Evolutionary conservation across 495 filamentous ascomycete species (phyloP), one percentile per base, ranked within the genome.

Genomic region (Xylaria cubensis): DNA sequence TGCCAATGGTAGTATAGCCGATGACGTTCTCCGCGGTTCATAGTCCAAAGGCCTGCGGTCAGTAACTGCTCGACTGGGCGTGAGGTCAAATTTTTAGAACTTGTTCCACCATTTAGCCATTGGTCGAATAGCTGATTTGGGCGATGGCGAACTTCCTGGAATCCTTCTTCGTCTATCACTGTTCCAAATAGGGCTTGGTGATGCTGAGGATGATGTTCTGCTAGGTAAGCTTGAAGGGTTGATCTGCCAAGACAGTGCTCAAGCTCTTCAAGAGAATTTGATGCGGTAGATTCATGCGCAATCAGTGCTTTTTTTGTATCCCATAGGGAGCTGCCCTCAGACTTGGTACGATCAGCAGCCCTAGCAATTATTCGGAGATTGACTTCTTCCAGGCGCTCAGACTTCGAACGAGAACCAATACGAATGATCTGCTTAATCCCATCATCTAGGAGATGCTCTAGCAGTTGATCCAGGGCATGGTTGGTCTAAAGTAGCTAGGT

Each of bases 401-500:
- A 90, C 75, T 92, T 92, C 2, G 88, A 92, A 44, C 84, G 86
- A 10, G 85, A 87, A 0, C 92, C 92, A 13, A 96, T 88, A 19
- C 93, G 89, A 64, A 96, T 86, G 44, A 96, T 82, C 58, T 90
- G 85, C 4, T 80, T 81, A 48, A 92, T 80, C 0, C 84, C 82
- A 50, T 84, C 83, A 24, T 88, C 80, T 17, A 89, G 71, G 0
- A 93, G 80, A 73, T 92, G 87, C 70, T 94, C 89, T 3, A 94
- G 77, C 3, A 93, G 80, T 72, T 94, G 92, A 76, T 95, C 93
- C 0, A 93, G 80, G 0, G 91, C 91, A 76, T 93, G 90, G 68
- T 93, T 94, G 4, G 92, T 94, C 74, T 92, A 92, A 48, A 4
- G 19, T n/a, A 15, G 1, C 36, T n/a, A 15, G 10, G 3, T 61